Evolutionary conservation across 768 basidiomycete species (phyloP), one percentile per base, ranked within the genome.

Genomic region (Lentinula boryana): DNA sequence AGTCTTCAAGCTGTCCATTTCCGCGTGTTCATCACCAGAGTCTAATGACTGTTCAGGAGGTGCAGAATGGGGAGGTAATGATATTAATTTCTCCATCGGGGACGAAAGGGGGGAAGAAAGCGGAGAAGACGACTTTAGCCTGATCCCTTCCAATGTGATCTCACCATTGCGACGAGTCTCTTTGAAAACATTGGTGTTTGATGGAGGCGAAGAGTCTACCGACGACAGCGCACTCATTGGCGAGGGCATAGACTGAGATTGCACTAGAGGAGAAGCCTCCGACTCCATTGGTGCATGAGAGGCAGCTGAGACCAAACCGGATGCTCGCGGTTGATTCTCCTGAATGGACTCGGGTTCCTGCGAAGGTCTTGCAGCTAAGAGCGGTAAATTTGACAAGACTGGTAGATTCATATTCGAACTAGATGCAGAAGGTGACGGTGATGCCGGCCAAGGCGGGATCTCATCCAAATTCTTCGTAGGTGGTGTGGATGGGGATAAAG

Each of bases 81-180:
- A 46, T 15, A 46, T 46, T 1, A 58, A 21, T 5, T 49, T 49
- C 27, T 58, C 10, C 13, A 60, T 49, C 1, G 58, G 58, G 23
- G 58, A 51, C 18, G 58, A 52, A 5, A 60, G 32, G 9, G 58
- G 50, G 3, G 58, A 60, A 16, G 49, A 51, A 4, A 60, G 27
- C 4, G 58, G 58, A 2, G 58, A 60, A n/a, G 57, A 35, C 23
- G 38, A 32, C 36, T 12, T 38, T n/a, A 32, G 23, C 18, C 21
- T 56, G 0, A 21, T 27, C 5, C 4, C 21, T 56, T 16, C 36
- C 41, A 6, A 8, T 9, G 36, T 13, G 36, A 38, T 43, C 41
- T 13, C 13, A 43, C 5, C 16, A 18, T 18, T 18, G 7, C 43
- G n/a, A 44, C n/a, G 16, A 44, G 15, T 18, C 7, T 44, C 43